A percentile compares a stretch with the other conserved stretches of the same genome.
Conservation (phyloP, 257 asterid species). For the Solanum paucissectum region DNA sequence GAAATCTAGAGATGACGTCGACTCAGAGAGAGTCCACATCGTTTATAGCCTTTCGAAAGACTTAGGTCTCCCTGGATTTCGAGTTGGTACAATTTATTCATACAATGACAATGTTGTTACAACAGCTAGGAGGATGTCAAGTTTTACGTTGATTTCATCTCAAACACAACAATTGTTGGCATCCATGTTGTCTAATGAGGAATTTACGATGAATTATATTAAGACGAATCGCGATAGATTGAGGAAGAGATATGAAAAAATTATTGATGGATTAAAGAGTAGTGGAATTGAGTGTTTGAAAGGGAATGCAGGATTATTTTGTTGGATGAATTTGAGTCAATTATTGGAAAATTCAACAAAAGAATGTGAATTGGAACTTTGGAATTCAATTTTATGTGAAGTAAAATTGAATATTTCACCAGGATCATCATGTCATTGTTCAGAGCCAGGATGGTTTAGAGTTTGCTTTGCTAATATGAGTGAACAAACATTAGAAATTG, state of each 20-base stretch:
- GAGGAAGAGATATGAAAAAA: constrained; percentile 16
- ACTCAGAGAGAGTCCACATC: constrained; percentile 29
- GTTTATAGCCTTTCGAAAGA: constrained; percentile 45
- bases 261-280: constrained; percentile 17
- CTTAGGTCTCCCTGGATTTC: constrained; percentile 38
- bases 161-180: constrained; percentile 38
- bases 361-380: constrained; percentile 27
- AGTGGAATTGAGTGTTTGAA: constrained; percentile 25
- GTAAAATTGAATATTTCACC: constrained; percentile 38
- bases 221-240: constrained; percentile 22
- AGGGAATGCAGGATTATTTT: constrained; percentile 41
- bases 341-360: constrained; percentile 19
- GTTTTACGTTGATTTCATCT: constrained; percentile 36
- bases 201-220: constrained; percentile 17
- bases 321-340: constrained; percentile 39
- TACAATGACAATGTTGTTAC: constrained; percentile 35
- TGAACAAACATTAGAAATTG: constrained; percentile 27
- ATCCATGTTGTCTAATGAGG: constrained; percentile 21
- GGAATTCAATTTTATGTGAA: constrained; percentile 24
- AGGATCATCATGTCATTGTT: constrained; percentile 43
- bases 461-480: constrained; percentile 46
- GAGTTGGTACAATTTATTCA: constrained; percentile 39
- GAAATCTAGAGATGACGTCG: constrained; percentile 10
- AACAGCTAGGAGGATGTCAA: constrained; percentile 43
- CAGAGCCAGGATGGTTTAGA: constrained; percentile 50